phyloP scores from a whole-genome alignment of 2,329 filamentous ascomycete genomes.

The Blastomyces silverae region DNA sequence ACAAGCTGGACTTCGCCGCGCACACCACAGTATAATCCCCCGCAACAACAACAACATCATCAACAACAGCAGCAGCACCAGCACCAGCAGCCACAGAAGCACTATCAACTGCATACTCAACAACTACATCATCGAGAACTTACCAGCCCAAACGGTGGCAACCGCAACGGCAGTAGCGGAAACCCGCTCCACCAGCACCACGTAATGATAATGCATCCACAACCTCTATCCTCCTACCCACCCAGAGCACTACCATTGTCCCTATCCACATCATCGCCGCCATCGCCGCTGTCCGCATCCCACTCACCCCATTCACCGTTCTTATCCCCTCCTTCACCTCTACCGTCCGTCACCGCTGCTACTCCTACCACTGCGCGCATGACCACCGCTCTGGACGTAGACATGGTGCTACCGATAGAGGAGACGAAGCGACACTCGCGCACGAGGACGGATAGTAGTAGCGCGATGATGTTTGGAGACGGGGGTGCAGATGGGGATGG shows the following conservation, averaged over 20 bases:
- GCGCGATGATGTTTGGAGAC: constrained; percentile 40
- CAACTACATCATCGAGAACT: neutral
- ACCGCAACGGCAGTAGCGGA: neutral
- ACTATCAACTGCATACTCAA: neutral
- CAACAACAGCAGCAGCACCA: constrained; percentile 29
- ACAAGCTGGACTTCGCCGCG: constrained; percentile 26
- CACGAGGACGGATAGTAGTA: constrained; percentile 40
- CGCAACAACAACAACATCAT: constrained; percentile 34
- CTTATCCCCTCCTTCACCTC: neutral
- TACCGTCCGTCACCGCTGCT: neutral
- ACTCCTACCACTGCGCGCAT: neutral
- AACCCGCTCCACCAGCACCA: neutral
- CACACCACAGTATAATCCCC: constrained; percentile 32
- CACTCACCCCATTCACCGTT: neutral
- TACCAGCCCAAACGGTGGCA: neutral
- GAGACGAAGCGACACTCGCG: constrained; percentile 35
- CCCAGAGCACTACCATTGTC: constrained; percentile 29
- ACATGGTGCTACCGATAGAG: constrained; percentile 14
- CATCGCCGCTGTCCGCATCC: neutral
- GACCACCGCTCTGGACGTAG: constrained; percentile 25
- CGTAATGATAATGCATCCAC: neutral
- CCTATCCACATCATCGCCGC: constrained; percentile 23
- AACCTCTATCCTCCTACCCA: constrained; percentile 25
- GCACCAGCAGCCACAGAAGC: constrained; percentile 20
- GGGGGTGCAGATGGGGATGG: constrained; percentile 14